Conservation (phyloP, 352 stramenopile species). For the Phytophthora syringae region DNA sequence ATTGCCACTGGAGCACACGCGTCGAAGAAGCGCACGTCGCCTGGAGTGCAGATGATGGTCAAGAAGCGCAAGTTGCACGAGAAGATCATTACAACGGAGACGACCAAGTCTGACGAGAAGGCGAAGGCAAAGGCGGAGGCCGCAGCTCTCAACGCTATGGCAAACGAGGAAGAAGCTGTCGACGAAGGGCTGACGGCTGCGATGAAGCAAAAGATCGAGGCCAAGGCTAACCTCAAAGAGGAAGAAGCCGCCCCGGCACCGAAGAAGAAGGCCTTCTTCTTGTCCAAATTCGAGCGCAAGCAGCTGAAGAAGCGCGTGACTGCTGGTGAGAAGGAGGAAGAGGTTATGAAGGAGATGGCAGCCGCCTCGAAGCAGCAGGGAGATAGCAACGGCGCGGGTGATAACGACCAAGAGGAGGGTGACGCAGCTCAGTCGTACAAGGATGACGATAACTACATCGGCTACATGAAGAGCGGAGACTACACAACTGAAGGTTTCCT, state of each 20-base stretch:
- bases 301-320: slow-evolving; percentile 92
- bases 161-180: slow-evolving; percentile 37
- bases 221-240: slow-evolving; percentile 5
- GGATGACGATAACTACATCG: slow-evolving; percentile 88
- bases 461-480: slow-evolving; percentile 83
- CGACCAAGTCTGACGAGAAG: slow-evolving; percentile 47
- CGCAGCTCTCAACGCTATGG: slow-evolving; percentile 36
- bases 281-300: slow-evolving; percentile 96
- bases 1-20: slow-evolving; percentile 88
- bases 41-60: slow-evolving; percentile 85
- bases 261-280: slow-evolving; percentile 80
- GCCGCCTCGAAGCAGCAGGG: slow-evolving; percentile 55
- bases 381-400: slow-evolving; percentile 7
- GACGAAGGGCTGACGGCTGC: slow-evolving; percentile 10
- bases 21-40: slow-evolving; percentile 80
- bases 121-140: slow-evolving; percentile 47
- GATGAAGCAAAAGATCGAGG: slow-evolving; percentile 17
- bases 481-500: slow-evolving; percentile 81
- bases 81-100: slow-evolving; percentile 86
- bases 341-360: slow-evolving; percentile 72
- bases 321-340: slow-evolving; percentile 72
- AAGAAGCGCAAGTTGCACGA: slow-evolving; percentile 87
- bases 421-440: slow-evolving; percentile 55
- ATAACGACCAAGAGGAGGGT: slow-evolving; percentile 35
- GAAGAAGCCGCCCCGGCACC: background rate